phyloP scores from a whole-genome alignment of 2,329 filamentous ascomycete genomes.

The Alternaria consortialis region DNA sequence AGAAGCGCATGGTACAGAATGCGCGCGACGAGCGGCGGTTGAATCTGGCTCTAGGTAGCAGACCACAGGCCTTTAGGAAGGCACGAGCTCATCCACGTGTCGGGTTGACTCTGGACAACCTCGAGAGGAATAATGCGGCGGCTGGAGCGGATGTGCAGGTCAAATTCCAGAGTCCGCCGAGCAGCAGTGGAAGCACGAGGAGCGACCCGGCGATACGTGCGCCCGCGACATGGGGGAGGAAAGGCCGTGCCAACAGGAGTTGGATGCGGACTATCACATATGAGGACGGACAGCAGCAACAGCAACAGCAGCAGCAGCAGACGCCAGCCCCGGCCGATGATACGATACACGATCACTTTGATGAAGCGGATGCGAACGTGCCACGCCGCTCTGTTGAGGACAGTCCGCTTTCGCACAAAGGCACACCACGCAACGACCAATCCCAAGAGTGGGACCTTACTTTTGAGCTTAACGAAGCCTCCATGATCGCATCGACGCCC shows the following conservation, averaged over 20 bases:
- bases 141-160: constrained; percentile 24
- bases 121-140: constrained; percentile 49
- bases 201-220: constrained; percentile 57
- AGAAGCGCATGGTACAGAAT: constrained; percentile 55
- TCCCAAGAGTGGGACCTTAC: constrained; percentile 48
- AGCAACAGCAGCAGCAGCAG: constrained; percentile 19
- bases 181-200: constrained; percentile 47
- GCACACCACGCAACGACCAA: constrained; percentile 36
- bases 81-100: constrained; percentile 53
- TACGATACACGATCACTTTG: constrained; percentile 18
- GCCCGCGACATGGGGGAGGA: constrained; percentile 60
- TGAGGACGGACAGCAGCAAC: constrained; percentile 30
- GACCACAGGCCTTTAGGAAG: constrained; percentile 53
- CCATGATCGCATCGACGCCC: constrained; percentile 60
- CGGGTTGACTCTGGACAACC: constrained; percentile 55
- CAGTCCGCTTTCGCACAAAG: constrained; percentile 53
- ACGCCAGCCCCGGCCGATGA: constrained; percentile 28
- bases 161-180: constrained; percentile 39
- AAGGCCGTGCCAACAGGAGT: constrained; percentile 51
- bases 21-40: constrained; percentile 55
- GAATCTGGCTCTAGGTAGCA: constrained; percentile 45
- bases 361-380: constrained; percentile 44
- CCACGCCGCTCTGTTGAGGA: constrained; percentile 54
- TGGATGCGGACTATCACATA: constrained; percentile 55
- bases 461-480: constrained; percentile 57